Evolutionary conservation across 2,329 filamentous ascomycete genomes (phyloP).

Genomic region (Herpotrichia juniperi): DNA sequence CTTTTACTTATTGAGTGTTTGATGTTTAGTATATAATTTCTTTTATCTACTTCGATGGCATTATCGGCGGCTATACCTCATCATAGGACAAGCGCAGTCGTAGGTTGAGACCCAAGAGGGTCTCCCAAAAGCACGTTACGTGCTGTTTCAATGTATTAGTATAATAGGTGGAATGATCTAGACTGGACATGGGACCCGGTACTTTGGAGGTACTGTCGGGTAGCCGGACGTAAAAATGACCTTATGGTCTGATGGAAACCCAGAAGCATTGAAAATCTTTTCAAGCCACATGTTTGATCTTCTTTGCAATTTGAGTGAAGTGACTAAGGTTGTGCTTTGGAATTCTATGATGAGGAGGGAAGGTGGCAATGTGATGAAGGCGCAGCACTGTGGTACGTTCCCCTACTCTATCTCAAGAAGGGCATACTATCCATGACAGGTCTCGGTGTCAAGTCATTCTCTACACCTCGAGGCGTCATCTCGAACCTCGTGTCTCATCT

Average conservation of each 20-base stretch:
- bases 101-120: slow-evolving; percentile 10
- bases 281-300: background rate
- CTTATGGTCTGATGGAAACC: background rate
- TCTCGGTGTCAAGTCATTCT: too few relatives aligned
- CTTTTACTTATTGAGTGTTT: slow-evolving; percentile 21
- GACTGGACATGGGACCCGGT: slow-evolving; percentile 3
- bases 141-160: slow-evolving; percentile 15
- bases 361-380: too few relatives aligned
- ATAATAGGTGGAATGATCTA: slow-evolving; percentile 4
- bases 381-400: too few relatives aligned
- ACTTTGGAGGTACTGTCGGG: too few relatives aligned
- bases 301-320: background rate
- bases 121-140: slow-evolving; percentile 9
- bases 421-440: too few relatives aligned
- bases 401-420: too few relatives aligned
- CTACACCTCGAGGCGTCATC: too few relatives aligned
- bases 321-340: background rate
- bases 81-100: slow-evolving; percentile 25
- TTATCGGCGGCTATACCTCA: slow-evolving; percentile 30
- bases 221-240: background rate
- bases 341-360: too few relatives aligned
- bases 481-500: too few relatives aligned
- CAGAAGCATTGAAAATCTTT: background rate
- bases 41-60: slow-evolving; percentile 26
- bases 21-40: slow-evolving; percentile 32